Evolutionary conservation across 2,329 filamentous ascomycete genomes (phyloP).

Genomic region (Stenocarpella maydis): DNA sequence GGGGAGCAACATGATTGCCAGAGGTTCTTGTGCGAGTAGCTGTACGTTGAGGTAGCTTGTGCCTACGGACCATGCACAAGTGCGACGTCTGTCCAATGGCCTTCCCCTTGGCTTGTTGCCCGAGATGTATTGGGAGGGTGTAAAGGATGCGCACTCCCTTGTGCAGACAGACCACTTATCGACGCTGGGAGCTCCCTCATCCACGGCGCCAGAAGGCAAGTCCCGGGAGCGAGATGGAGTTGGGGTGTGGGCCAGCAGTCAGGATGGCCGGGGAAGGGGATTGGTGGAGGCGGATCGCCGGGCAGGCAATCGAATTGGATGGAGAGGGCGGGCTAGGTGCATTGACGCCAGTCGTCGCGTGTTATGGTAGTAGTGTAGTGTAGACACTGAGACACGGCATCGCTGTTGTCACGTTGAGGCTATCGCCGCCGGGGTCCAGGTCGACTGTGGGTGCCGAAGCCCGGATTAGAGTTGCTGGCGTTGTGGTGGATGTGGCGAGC

Average conservation of each 20-base stretch:
- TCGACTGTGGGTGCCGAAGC: slow-evolving; percentile 3
- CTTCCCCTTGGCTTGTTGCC: slow-evolving; percentile 15
- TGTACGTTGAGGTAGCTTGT: neutral
- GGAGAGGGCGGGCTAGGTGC: slow-evolving; percentile 22
- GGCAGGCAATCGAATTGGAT: neutral
- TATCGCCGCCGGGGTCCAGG: neutral
- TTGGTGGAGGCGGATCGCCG: slow-evolving; percentile 13
- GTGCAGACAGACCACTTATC: neutral
- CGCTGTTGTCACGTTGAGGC: slow-evolving; percentile 1
- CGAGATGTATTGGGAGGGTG: slow-evolving; percentile 13
- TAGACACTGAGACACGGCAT: slow-evolving; percentile 9
- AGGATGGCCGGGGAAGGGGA: neutral
- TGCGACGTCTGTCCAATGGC: slow-evolving; percentile 14
- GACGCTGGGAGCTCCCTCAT: neutral
- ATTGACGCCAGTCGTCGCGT: slow-evolving; percentile 9
- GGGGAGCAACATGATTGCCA: slow-evolving; percentile 12
- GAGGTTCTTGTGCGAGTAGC: slow-evolving; percentile 1
- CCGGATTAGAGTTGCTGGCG: slow-evolving; percentile 23
- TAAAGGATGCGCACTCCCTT: neutral
- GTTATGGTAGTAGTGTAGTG: neutral
- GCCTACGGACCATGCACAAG: slow-evolving; percentile 11
- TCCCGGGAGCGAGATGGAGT: slow-evolving; percentile 5
- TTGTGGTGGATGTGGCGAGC: slow-evolving; percentile 8
- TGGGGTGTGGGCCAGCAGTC: slow-evolving; percentile 26
- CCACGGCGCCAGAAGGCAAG: slow-evolving; percentile 20